Base-by-base conservation (phyloP, 2,329 filamentous ascomycete genomes). In the Ophiostoma tasmaniense region DNA sequence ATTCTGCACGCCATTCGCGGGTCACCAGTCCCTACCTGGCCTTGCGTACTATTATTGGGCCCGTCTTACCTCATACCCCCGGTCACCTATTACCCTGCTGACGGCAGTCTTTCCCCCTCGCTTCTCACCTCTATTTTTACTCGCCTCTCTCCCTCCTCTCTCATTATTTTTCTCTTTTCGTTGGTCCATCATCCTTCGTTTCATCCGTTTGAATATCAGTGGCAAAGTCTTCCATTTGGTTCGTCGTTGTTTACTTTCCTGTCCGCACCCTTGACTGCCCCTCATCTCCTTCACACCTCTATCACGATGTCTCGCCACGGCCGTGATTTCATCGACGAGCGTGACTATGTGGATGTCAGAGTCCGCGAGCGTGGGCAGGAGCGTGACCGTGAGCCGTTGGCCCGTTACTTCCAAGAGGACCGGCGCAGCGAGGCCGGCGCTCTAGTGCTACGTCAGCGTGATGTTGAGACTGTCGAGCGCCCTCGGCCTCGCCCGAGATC, bases 401-500 rank as follows among this genome's bases (percentile, higher is more conserved):
- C 83, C 2, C 78, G 80, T 67, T 86, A 86, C 73, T 76, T 87
- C 70, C 81, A 83, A 66, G 81, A 85, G 2, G 83, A 85, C 55
- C 70, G 69, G n/a, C 75, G 72, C 35, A 70, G 76, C 33, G 84
- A 86, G 4, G 76, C 80, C 33, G 84, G 84, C 2, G 79, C 81
- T 50, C 76, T 87, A 74, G 84, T 87, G 22, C 79, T 87, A 65
- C 82, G 85, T 67, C 78, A 83, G 73, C 81, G 84, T 64, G 84
- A 87, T 69, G 79, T 86, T 66, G 85, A 87, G 77, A 84, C 82
- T 0, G 74, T 84, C 70, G 84, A 86, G 75, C 78, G 79, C 59
- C 76, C 77, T 50, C 79, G 83, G 67, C 80, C 80, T 67, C 81
- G 80, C 67, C 50, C 59, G 28, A 78, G 77, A 59, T 82, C 80